Base-by-base conservation (phyloP, 768 basidiomycete species). In the Podaxis sp. region DNA sequence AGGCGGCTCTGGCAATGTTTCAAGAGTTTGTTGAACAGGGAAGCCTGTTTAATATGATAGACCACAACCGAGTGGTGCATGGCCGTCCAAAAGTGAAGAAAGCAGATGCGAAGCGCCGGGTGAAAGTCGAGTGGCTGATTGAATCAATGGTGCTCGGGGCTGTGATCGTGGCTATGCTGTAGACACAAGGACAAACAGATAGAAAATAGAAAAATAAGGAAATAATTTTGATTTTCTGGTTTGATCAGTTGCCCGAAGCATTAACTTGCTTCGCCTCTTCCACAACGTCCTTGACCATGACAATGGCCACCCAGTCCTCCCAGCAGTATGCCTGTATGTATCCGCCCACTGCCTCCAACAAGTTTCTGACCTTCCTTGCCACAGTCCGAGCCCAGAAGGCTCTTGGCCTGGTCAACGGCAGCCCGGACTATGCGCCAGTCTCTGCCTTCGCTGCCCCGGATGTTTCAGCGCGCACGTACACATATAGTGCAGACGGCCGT, bases 311-410 rank as follows among this genome's bases (percentile, higher is more conserved):
- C 63, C 83, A 87, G 74, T 76, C 82, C 63, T 85, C 89, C 65
- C 88, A 91, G 79, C 90, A 93, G 79, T 91, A 90, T 72, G 87
- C 91, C 69, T 91, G 91, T 93, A 55, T 77, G 90, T 82, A 14
- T 61, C 58, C 66, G 63, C 62, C 51, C 38, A 25, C 50, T 62
- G 61, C 57, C 68, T 51, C 55, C 32, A 47, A 53, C 56, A 61
- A 32, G n/a, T 23, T 44, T 46, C 32, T 60, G 32, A 16, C 40
- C 55, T 67, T 55, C 62, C 28, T 60, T 61, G 55, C 61, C 63
- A 16, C 68, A 95, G 94, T 86, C 79, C 93, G 96, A 73, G 92
- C 95, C 47, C 95, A 97, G 84, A 98, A 97, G 85, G 82, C 84
- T 62, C 79, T 96, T 57, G 93, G 92, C 66, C 85, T 98, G 68